These are phyloP conservation scores for Neopestalotiopsis sp. DNA, from an alignment of 2,329 filamentous ascomycete genomes.

Conservation along the genomic window DNA sequence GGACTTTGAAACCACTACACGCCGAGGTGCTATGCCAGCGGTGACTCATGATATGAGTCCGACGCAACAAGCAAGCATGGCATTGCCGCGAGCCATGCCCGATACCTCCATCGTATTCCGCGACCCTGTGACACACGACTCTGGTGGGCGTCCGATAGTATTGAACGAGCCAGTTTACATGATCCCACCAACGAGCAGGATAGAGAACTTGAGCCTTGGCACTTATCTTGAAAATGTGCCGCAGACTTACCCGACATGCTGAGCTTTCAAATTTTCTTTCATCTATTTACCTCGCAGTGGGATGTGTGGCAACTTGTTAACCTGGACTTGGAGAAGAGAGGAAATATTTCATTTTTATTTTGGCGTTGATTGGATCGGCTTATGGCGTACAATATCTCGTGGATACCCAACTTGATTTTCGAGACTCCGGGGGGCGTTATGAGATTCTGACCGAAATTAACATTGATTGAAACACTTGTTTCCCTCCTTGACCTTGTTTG, in stretches of 20 bases:
- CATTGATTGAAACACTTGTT: no score
- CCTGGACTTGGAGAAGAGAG: no score
- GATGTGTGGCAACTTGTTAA: no score
- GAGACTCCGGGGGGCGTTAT: no score
- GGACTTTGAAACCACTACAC: constrained; percentile 21
- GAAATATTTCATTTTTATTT: no score
- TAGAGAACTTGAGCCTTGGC: not conserved
- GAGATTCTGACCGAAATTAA: no score
- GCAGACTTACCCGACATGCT: not conserved
- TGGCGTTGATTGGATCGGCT: no score
- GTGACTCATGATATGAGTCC: not conserved
- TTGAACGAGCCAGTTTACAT: not conserved
- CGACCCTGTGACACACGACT: not conserved
- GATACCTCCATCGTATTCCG: not conserved
- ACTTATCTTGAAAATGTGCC: not conserved
- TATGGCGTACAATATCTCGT: no score
- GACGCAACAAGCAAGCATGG: not conserved
- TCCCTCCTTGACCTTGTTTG: no score
- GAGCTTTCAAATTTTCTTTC: not conserved
- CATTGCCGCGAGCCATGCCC: not conserved
- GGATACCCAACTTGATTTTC: no score
- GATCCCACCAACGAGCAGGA: not conserved
- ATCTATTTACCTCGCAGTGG: no score
- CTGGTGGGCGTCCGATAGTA: not conserved
- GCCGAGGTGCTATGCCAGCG: not conserved